A percentile compares a stretch with the other conserved stretches of the same genome.
Conservation (phyloP, 106 monocot species). For the Acorus calamus region DNA sequence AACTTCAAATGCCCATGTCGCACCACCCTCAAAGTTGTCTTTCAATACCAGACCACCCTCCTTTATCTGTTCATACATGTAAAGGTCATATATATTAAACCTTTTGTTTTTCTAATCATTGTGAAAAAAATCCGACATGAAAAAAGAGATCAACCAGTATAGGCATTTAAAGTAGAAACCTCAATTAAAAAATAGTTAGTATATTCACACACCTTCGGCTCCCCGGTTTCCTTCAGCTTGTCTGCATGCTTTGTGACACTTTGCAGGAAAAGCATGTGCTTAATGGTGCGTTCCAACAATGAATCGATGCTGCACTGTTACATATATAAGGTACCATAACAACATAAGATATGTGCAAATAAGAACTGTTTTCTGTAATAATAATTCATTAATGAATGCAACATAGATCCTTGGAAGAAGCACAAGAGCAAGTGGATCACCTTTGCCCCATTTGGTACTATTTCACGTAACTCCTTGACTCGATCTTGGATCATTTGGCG, state of each 20-base stretch:
- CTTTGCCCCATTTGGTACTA: constrained; percentile 92
- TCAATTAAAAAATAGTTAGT: too few species aligned
- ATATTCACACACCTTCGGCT: constrained; percentile 45
- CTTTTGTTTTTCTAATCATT: too few species aligned
- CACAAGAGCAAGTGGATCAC: constrained; percentile 13
- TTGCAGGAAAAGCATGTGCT: constrained; percentile 91
- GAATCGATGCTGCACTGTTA: constrained; percentile 90
- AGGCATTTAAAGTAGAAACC: too few species aligned
- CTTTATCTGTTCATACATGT: constrained; percentile 27
- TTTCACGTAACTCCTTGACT: constrained; percentile 84
- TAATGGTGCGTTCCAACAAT: constrained; percentile 78
- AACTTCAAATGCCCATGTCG: constrained; percentile 83
- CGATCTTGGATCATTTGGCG: constrained; percentile 92
- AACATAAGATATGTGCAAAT: background rate
- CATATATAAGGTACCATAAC: background rate
- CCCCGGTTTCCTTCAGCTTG: constrained; percentile 57
- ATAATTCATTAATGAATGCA: too few species aligned
- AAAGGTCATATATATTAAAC: too few species aligned
- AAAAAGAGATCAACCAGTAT: too few species aligned
- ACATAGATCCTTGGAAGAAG: background rate
- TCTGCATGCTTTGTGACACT: constrained; percentile 84
- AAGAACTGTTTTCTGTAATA: too few species aligned
- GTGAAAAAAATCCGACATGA: too few species aligned
- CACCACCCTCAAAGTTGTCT: constrained; percentile 60
- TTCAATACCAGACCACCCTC: constrained; percentile 58